Evolutionary conservation across 2,329 filamentous ascomycete species (phyloP), one percentile per base, ranked within the genome.

Genomic region (Venturia effusa): DNA sequence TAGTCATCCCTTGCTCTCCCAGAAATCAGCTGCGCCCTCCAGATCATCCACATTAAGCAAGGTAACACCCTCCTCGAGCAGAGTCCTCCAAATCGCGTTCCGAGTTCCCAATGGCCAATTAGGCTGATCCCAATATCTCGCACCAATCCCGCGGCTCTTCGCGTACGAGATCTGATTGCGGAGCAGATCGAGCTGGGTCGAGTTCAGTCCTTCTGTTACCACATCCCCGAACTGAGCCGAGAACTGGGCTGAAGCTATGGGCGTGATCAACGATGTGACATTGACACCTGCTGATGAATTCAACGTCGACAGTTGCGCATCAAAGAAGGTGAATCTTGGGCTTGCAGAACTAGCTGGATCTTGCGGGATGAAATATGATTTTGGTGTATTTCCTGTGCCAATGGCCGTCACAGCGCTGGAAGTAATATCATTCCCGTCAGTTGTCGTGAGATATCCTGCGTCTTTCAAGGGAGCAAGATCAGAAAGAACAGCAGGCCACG

Each of bases 41-140:
- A 88, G 67, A 74, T 88, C 85, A 77, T 88, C 85, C 0, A 82
- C 84, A 71, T 87, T 88, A 61, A 88, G 68, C 64, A 88, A 70
- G 65, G 81, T 81, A n/a, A 84, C 83, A 0, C 84, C 84, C 65
- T 82, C 82, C 61, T 80, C 76, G 67, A 81, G 76, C 66, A 88
- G 71, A 5, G 76, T 78, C 67, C 79, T 75, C 85, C 86, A 88
- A 4, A 86, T 73, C 11, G 76, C 74, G 70, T 87, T 83, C 30
- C 85, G 74, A 27, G 79, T 81, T n/a, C 80, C 78, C 34, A 87
- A 73, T 0, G 84, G 84, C 76, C 80, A 88, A 1, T 75, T 75
- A 0, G 86, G 86, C 66, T 82, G 80, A 62, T 84, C 82, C 85
- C 84, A 88, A 69, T 88, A 88, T 64, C 86, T 74, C 1, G 80